phyloP scores from a whole-genome alignment of 352 stramenopile species.

The Phytopythium oedochilum region DNA sequence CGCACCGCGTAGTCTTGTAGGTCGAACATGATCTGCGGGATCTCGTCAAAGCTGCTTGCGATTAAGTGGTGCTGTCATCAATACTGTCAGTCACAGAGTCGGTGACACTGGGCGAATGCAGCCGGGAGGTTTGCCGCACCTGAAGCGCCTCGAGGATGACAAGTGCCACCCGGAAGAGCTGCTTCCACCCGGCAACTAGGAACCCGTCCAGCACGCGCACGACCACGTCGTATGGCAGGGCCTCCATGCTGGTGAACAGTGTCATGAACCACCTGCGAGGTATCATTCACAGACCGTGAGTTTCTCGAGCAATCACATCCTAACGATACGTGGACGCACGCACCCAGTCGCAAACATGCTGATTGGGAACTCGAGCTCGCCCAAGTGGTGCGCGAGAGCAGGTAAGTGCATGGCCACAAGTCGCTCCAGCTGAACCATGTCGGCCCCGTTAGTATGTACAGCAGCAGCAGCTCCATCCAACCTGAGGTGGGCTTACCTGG shows the following conservation, averaged over 20 bases:
- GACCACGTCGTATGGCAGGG: conserved; percentile 51
- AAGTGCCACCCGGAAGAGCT: conserved; percentile 61
- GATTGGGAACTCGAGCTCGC: conserved; percentile 57
- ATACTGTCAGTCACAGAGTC: neutral
- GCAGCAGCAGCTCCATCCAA: neutral
- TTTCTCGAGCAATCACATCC: neutral
- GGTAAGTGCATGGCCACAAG: conserved; percentile 39
- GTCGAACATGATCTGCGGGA: conserved; percentile 73
- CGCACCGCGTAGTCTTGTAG: conserved; percentile 52
- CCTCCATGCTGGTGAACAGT: conserved; percentile 74
- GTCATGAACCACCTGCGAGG: conserved; percentile 73
- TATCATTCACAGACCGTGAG: conserved; percentile 2
- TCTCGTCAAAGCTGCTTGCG: conserved; percentile 58
- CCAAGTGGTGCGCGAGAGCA: conserved; percentile 37
- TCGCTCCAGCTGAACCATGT: conserved; percentile 36
- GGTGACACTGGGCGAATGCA: neutral
- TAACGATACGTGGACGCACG: neutral
- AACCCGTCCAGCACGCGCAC: conserved; percentile 64
- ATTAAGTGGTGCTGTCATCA: conserved; percentile 40
- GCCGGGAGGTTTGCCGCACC: conserved; percentile 6
- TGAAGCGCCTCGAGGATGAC: conserved; percentile 49
- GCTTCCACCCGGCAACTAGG: conserved; percentile 66
- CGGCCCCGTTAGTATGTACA: neutral
- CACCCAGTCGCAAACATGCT: conserved; percentile 69
- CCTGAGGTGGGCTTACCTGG: conserved; percentile 29